Percentiles rank a stretch among this genome's conserved stretches.
Evolutionary conservation across 176 grass and related monocot species (phyloP).

Genomic region (Ensete glaucum): DNA sequence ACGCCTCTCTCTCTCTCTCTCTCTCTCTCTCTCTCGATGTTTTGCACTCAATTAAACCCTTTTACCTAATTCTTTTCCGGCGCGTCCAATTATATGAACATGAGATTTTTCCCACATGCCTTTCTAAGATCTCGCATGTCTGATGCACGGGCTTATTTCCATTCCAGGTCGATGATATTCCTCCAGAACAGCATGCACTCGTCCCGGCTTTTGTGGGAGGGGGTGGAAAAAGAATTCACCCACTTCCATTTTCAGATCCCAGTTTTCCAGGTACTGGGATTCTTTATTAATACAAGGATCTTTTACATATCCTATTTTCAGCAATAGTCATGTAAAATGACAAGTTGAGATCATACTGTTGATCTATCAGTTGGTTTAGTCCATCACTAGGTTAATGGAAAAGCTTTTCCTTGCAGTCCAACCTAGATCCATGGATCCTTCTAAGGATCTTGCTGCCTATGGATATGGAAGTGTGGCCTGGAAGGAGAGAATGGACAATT

Average conservation of each 20-base stretch:
- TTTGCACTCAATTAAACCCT: not conserved
- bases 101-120: not conserved
- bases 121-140: not conserved
- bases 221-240: slow-evolving; percentile 79
- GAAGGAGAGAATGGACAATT: slow-evolving; percentile 72
- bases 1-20: not conserved
- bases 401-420: slow-evolving; percentile 39
- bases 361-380: not conserved
- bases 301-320: not conserved
- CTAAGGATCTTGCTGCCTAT: slow-evolving; percentile 80
- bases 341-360: not conserved
- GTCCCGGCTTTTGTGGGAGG: slow-evolving; percentile 79
- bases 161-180: slow-evolving; percentile 74
- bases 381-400: not conserved
- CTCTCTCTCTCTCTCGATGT: not conserved
- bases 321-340: not conserved
- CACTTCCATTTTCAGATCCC: slow-evolving; percentile 68
- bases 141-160: not conserved
- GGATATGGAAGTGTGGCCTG: slow-evolving; percentile 91
- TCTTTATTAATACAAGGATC: not conserved
- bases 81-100: not conserved
- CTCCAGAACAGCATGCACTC: slow-evolving; percentile 85
- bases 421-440: slow-evolving; percentile 95
- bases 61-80: not conserved
- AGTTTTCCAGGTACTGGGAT: slow-evolving; percentile 42